Conservation (phyloP, 371 early-diverging fungal genomes). For the Lichtheimia hyalospora region DNA sequence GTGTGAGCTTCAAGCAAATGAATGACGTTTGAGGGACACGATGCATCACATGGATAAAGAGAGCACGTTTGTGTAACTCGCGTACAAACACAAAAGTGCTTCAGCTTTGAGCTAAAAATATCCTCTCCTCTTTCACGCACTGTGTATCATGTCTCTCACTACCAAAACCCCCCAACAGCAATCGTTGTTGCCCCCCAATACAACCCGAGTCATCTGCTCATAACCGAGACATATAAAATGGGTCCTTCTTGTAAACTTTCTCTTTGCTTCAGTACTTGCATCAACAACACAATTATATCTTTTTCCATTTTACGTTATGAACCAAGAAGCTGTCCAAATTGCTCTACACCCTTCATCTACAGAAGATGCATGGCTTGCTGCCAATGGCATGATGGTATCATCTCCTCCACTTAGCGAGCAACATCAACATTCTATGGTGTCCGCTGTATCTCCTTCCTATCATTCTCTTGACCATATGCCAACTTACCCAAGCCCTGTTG, state of each 20-base stretch:
- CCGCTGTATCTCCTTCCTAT: not conserved
- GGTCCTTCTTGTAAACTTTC: not conserved
- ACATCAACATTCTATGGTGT: not conserved
- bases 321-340: not conserved
- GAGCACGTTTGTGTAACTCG: not conserved
- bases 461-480: not conserved
- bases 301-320: not conserved
- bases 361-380: not conserved
- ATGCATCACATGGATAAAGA: too few species aligned
- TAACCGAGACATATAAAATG: not conserved
- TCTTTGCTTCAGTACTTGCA: not conserved
- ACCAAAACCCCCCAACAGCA: too few species aligned
- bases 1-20: too few species aligned
- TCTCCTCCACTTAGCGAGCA: not conserved
- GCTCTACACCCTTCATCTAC: not conserved
- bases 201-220: not conserved
- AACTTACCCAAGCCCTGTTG: not conserved
- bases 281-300: not conserved
- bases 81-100: not conserved
- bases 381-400: not conserved
- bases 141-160: not conserved
- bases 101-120: constrained; percentile 3
- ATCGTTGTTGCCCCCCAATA: not conserved
- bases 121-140: constrained; percentile 1
- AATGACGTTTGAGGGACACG: too few species aligned